These are phyloP conservation scores for Debaryomyces fabryi DNA, from an alignment of 1,139 yeast genomes.

Conservation along the genomic window DNA sequence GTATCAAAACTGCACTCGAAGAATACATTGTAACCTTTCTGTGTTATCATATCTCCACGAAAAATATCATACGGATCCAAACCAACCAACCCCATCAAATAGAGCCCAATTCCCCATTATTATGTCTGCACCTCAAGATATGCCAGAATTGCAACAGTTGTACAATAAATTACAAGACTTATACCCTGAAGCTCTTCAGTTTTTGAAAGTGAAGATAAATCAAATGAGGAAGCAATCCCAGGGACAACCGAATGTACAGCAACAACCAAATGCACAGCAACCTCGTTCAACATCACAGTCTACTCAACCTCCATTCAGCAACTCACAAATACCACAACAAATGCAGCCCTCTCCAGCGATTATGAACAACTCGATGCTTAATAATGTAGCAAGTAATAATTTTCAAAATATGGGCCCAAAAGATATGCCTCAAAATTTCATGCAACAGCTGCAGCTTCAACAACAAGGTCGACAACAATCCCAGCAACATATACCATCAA, in stretches of 20 bases:
- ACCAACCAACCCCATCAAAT: conserved; percentile 28
- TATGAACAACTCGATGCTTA: not conserved
- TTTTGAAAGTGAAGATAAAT: conserved; percentile 48
- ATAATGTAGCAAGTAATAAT: not conserved
- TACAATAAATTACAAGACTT: conserved; percentile 52
- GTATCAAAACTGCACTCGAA: conserved; percentile 52
- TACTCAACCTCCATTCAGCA: conserved; percentile 4
- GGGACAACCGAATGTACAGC: conserved; percentile 19
- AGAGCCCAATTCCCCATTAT: conserved; percentile 53
- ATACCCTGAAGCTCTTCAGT: conserved; percentile 58
- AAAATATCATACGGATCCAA: conserved; percentile 45
- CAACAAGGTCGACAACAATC: conserved; percentile 8
- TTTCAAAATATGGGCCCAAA: conserved; percentile 5
- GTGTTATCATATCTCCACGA: conserved; percentile 57
- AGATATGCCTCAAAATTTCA: not conserved
- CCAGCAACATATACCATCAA: conserved; percentile 6
- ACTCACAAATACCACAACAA: conserved; percentile 4
- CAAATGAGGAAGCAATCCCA: conserved; percentile 37
- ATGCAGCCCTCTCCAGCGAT: conserved; percentile 5
- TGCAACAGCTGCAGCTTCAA: conserved; percentile 1
- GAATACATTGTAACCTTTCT: conserved; percentile 57
- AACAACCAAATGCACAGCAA: conserved; percentile 12
- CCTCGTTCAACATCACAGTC: conserved; percentile 9
- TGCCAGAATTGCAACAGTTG: conserved; percentile 53
- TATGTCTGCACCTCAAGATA: conserved; percentile 56